A percentile compares a stretch with the other conserved stretches of the same genome.
Conservation (phyloP, 1,284 basidiomycete species). For the Lignosus rhinocerotis region DNA sequence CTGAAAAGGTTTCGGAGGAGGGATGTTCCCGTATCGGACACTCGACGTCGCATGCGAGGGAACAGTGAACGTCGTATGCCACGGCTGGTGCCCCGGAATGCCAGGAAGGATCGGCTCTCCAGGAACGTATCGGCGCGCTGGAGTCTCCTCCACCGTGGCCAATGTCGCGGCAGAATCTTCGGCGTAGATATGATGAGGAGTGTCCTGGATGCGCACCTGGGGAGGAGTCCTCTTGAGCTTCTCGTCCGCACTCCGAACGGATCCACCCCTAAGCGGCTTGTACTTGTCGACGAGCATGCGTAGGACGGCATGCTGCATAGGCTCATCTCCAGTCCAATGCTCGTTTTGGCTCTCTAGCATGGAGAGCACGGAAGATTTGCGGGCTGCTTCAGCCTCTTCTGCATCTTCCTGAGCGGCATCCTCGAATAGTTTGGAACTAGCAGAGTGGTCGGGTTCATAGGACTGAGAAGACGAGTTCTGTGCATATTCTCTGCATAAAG, state of each 20-base stretch:
- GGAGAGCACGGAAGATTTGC: slow-evolving; percentile 32
- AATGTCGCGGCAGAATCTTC: slow-evolving; percentile 3
- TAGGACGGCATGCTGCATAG: slow-evolving; percentile 69
- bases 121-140: slow-evolving; percentile 16
- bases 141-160: slow-evolving; percentile 1
- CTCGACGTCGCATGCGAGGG: slow-evolving; percentile 56
- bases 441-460: slow-evolving; percentile 32
- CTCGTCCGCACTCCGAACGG: slow-evolving; percentile 71
- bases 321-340: slow-evolving; percentile 81
- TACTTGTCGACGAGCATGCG: slow-evolving; percentile 87
- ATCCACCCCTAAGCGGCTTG: slow-evolving; percentile 69
- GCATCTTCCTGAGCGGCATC: slow-evolving; percentile 64
- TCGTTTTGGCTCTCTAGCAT: slow-evolving; percentile 45
- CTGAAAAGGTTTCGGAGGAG: slow-evolving; percentile 18
- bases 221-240: slow-evolving; percentile 61
- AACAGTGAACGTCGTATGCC: slow-evolving; percentile 67
- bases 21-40: slow-evolving; percentile 49
- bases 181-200: background rate
- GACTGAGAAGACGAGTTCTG: slow-evolving; percentile 9
- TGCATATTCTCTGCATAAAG: background rate
- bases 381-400: slow-evolving; percentile 33
- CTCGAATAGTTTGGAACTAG: slow-evolving; percentile 69
- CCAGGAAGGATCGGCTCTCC: slow-evolving; percentile 51
- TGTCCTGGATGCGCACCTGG: slow-evolving; percentile 24
- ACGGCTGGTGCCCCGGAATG: slow-evolving; percentile 60